Percentiles rank a stretch among this genome's conserved stretches.
Conservation (phyloP, 768 basidiomycete species). For the Xerocomellus intermedius region DNA sequence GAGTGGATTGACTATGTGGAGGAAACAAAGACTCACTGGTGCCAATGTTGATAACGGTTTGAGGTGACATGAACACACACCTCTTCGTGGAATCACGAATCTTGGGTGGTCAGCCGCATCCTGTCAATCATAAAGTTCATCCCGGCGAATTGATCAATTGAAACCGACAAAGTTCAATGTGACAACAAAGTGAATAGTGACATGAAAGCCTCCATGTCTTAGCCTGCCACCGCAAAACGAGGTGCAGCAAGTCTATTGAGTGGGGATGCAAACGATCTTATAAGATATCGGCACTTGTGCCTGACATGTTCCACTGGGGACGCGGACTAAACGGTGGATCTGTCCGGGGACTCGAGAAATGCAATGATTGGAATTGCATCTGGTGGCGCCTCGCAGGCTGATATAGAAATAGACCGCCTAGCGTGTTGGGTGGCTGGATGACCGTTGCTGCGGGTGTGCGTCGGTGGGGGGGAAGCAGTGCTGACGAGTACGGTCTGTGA, state of each 20-base stretch:
- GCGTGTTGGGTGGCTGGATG: background rate
- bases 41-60: background rate
- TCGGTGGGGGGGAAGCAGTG: background rate
- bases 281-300: background rate
- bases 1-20: background rate
- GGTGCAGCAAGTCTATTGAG: background rate
- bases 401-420: background rate
- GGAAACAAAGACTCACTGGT: background rate
- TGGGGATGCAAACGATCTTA: background rate
- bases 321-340: background rate
- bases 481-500: background rate
- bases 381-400: background rate
- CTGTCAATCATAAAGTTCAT: constrained; percentile 4
- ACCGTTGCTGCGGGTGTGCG: background rate
- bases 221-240: background rate
- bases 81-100: background rate
- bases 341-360: background rate
- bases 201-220: background rate
- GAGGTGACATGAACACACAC: background rate
- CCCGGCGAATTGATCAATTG: background rate
- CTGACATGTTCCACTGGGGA: background rate
- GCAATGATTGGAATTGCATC: background rate
- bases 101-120: background rate
- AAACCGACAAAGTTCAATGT: constrained; percentile 7
- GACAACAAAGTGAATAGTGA: background rate